Evolutionary conservation across 2,329 filamentous ascomycete species (phyloP).

Genomic region (Aspergillaceae sp.): DNA sequence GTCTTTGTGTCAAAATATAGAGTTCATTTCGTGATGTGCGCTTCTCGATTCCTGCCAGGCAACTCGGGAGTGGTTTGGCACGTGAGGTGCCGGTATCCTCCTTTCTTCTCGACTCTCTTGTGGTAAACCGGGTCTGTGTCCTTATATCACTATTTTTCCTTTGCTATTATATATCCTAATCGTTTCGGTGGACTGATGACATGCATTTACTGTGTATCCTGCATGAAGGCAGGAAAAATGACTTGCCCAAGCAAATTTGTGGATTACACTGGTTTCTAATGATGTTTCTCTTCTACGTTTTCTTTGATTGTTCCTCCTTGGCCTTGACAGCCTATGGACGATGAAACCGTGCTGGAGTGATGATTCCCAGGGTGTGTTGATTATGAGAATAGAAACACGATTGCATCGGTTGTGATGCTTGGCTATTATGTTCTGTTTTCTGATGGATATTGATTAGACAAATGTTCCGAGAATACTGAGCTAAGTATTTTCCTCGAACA

Average conservation of each 20-base stretch:
- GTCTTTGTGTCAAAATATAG: constrained; percentile 23
- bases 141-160: constrained; percentile 27
- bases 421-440: not conserved
- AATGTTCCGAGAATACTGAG: too few species aligned
- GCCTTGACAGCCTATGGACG: not conserved
- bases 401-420: not conserved
- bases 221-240: not conserved
- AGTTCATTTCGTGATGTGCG: constrained; percentile 24
- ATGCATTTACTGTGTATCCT: not conserved
- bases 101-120: constrained; percentile 15
- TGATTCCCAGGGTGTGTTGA: not conserved
- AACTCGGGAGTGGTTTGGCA: constrained; percentile 8
- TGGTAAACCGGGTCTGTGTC: constrained; percentile 21
- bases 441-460: too few species aligned
- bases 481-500: too few species aligned
- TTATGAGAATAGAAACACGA: not conserved
- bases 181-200: constrained; percentile 8
- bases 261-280: not conserved
- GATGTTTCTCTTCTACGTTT: not conserved
- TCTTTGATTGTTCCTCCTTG: not conserved
- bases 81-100: constrained; percentile 14
- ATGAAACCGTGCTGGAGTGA: not conserved
- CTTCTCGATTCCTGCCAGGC: constrained; percentile 8
- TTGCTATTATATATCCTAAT: constrained; percentile 22
- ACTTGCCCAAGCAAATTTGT: not conserved